Evolutionary conservation across 768 basidiomycete species (phyloP).

Genomic region (Russula earlei): DNA sequence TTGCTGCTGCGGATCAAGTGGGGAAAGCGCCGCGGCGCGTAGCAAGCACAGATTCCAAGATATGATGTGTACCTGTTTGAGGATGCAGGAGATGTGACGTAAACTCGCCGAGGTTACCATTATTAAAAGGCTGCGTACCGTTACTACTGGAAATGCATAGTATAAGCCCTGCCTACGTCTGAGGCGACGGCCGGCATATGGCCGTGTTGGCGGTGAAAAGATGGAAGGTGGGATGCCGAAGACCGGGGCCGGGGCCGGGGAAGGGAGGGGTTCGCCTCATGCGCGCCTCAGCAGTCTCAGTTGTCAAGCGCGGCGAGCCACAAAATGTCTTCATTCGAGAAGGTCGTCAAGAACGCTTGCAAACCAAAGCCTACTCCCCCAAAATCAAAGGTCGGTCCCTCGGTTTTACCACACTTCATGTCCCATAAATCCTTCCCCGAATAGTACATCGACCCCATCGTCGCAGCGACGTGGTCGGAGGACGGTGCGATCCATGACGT

Average conservation of each 20-base stretch:
- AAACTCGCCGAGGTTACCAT: too few species aligned
- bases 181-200: too few species aligned
- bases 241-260: not conserved
- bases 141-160: too few species aligned
- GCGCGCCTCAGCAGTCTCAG: not conserved
- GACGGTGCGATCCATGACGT: conserved; percentile 92
- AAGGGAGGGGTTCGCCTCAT: not conserved
- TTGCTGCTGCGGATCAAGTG: too few species aligned
- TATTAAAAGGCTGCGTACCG: too few species aligned
- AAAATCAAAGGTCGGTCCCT: conserved; percentile 70
- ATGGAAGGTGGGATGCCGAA: too few species aligned
- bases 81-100: too few species aligned
- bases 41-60: too few species aligned
- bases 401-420: not conserved
- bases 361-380: conserved; percentile 95
- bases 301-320: not conserved
- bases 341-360: conserved; percentile 92
- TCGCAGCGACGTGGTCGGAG: conserved; percentile 93
- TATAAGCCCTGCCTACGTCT: too few species aligned
- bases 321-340: conserved; percentile 70
- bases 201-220: too few species aligned
- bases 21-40: too few species aligned
- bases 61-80: too few species aligned
- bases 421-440: not conserved
- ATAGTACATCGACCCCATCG: conserved; percentile 93